Evolutionary conservation across 768 basidiomycete genomes (phyloP).

Genomic region (Lepiota brunneoincarnata): DNA sequence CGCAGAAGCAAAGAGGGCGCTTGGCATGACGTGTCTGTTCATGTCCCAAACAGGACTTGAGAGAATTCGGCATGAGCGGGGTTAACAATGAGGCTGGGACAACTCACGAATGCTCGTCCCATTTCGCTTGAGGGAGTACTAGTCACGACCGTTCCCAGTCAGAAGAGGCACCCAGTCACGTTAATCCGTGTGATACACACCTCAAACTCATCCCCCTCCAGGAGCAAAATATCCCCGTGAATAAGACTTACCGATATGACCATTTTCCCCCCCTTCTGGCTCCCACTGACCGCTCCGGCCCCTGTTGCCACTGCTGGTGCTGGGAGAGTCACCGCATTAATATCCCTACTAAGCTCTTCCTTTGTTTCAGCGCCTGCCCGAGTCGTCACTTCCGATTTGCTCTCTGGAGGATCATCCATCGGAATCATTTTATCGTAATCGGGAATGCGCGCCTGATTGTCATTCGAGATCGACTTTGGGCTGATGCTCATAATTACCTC

Average conservation of each 20-base stretch:
- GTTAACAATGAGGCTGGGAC: neutral
- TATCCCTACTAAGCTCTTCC: neutral
- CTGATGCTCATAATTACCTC: slow-evolving; percentile 31
- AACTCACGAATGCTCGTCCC: slow-evolving; percentile 44
- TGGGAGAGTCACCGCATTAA: neutral
- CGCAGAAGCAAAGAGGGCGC: neutral
- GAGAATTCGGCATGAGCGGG: neutral
- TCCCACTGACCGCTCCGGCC: neutral
- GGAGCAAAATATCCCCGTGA: slow-evolving; percentile 40
- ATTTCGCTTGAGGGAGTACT: slow-evolving; percentile 44
- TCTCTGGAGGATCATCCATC: slow-evolving; percentile 13
- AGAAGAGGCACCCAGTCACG: slow-evolving; percentile 4
- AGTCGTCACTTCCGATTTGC: slow-evolving; percentile 4
- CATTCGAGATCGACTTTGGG: slow-evolving; percentile 15
- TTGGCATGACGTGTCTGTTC: slow-evolving; percentile 2
- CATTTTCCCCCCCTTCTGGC: slow-evolving; percentile 12
- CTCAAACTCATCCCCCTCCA: slow-evolving; percentile 41
- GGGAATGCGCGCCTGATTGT: slow-evolving; percentile 6
- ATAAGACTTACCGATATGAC: slow-evolving; percentile 30
- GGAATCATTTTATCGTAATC: slow-evolving; percentile 11
- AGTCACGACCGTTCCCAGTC: slow-evolving; percentile 10
- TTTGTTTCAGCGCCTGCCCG: neutral
- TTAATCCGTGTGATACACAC: slow-evolving; percentile 22
- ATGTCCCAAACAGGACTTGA: slow-evolving; percentile 12
- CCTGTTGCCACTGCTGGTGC: neutral